phyloP scores from a whole-genome alignment of 768 basidiomycete genomes.

The Amanita brunnescens region DNA sequence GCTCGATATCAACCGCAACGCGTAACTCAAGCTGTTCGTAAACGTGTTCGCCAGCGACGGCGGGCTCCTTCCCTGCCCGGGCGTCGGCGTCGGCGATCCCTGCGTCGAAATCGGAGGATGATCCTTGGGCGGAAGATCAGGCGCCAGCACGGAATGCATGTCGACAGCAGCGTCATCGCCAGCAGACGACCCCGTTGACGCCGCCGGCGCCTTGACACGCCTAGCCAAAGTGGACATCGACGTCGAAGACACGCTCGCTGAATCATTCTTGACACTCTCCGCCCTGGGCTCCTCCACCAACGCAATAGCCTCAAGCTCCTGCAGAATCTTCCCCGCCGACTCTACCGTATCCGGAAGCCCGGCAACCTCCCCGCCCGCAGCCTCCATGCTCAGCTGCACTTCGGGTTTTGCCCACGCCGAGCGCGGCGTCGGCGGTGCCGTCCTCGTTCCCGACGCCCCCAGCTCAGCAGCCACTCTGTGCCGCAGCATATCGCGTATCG shows the following conservation, averaged over 20 bases:
- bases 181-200: constrained; percentile 18
- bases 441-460: not conserved
- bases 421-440: constrained; percentile 20
- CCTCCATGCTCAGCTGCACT: constrained; percentile 42
- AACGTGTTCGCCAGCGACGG: constrained; percentile 38
- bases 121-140: constrained; percentile 18
- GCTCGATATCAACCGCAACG: constrained; percentile 51
- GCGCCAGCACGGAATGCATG: not conserved
- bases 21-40: constrained; percentile 45
- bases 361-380: constrained; percentile 41
- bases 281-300: constrained; percentile 17
- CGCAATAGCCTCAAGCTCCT: constrained; percentile 29
- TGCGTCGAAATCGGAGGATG: constrained; percentile 5
- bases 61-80: constrained; percentile 8
- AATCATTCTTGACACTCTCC: too few relatives aligned
- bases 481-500: constrained; percentile 54
- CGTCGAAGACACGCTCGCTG: constrained; percentile 10
- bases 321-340: constrained; percentile 36
- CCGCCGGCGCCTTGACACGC: not conserved
- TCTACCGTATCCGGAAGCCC: constrained; percentile 26
- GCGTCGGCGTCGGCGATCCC: constrained; percentile 7
- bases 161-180: constrained; percentile 15
- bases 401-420: constrained; percentile 51
- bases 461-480: constrained; percentile 36
- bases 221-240: not conserved